Conservation (phyloP, 495 filamentous ascomycete species). For the Physcia stellaris region DNA sequence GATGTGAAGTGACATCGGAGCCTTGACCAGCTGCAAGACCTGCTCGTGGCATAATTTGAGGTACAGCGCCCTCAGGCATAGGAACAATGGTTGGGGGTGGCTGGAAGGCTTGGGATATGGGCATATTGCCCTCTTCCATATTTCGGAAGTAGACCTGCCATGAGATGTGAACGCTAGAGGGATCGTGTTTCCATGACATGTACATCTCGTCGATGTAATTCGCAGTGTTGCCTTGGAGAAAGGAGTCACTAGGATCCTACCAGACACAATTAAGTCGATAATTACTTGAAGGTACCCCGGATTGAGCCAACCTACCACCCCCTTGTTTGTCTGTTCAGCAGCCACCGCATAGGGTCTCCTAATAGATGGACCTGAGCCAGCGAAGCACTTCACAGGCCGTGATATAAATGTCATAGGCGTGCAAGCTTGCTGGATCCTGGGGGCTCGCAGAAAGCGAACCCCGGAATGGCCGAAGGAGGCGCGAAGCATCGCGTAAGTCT, state of each 20-base stretch:
- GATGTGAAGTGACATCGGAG: conserved; percentile 82
- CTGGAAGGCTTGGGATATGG: conserved; percentile 89
- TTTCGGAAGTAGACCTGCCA: conserved; percentile 99
- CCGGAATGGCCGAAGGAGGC: too few relatives aligned
- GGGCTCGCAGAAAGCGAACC: too few relatives aligned
- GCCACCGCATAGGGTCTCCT: conserved; percentile 45
- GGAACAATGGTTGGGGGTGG: conserved; percentile 87
- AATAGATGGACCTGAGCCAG: too few relatives aligned
- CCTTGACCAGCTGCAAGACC: conserved; percentile 55
- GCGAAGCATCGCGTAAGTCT: too few relatives aligned
- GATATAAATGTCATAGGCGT: too few relatives aligned
- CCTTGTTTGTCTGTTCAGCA: conserved; percentile 38
- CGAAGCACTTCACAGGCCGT: too few relatives aligned
- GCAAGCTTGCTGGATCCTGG: too few relatives aligned
- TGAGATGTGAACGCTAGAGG: conserved; percentile 86
- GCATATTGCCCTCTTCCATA: conserved; percentile 97
- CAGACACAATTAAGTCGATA: conserved; percentile 4
- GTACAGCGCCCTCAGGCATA: conserved; percentile 61
- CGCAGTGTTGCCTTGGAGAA: conserved; percentile 85
- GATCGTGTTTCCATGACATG: conserved; percentile 87
- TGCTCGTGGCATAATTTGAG: conserved; percentile 54
- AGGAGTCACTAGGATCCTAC: conserved; percentile 82
- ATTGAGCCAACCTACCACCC: conserved; percentile 26
- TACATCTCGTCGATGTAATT: conserved; percentile 99
- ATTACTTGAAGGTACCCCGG: conserved; percentile 2